Base-by-base conservation (phyloP, 768 basidiomycete genomes). In the Pulveroboletus frians region DNA sequence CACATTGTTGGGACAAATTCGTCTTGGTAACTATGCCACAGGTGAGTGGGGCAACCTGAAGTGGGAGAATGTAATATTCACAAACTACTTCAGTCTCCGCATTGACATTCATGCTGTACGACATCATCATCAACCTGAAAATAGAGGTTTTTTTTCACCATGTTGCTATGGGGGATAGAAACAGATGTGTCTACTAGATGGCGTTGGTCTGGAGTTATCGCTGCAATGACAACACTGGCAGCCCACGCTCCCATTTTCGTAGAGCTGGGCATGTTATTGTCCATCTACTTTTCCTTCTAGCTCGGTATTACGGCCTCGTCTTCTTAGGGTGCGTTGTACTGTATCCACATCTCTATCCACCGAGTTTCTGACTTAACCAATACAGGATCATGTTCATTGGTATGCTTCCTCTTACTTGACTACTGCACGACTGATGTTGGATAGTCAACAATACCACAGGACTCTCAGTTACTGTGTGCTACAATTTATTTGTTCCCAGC, bases 251-350 rank as follows among this genome's bases (percentile, higher is more conserved):
- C 6, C 7, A 11, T 18, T n/a, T 36, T 27, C 39, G 26, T 13
- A 51, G 31, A 30, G 13, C 27, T n/a, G 54, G 46, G 18, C 52
- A n/a, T 18, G 11, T 47, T 14, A 13, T 64, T 27, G 10, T 63
- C n/a, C 47, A 29, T 29, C 14, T 46, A 2, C 46, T 62, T 23
- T 62, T 61, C 40, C 36, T 64, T 23, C 58, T 62, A 30, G 44
- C 59, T 18, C 58, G 62, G 18, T 62, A 64, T 40, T 62, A 62
- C 17, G 61, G 62, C 11, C 34, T 61, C 27, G n/a, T 64, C 23
- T 62, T 49, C 45, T 50, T 61, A 30, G 46, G 43, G 58, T 62
- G 13, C 26, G 53, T 49, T 38, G 9, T 23, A 8, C 17, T 6
- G 7, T 9, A 18, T 15, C n/a, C 21, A n/a, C 27, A 11, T 11